phyloP scores from a whole-genome alignment of 345 rosid genomes.

The Citrus sinensis region DNA sequence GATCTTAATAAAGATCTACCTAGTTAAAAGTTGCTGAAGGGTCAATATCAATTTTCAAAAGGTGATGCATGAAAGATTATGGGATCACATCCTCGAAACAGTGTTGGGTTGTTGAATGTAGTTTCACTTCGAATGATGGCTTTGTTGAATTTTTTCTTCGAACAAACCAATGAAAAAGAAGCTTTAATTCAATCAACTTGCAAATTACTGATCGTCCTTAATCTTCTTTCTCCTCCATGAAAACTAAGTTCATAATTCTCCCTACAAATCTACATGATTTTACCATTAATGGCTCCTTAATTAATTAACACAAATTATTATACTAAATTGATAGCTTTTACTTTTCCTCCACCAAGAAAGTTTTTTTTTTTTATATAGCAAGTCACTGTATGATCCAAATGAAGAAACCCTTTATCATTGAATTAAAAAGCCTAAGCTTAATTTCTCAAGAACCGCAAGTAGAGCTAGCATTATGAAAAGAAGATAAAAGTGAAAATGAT shows the following conservation, averaged over 20 bases:
- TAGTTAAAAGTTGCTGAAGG: background rate
- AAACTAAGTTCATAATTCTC: background rate
- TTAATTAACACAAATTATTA: background rate
- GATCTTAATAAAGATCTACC: background rate
- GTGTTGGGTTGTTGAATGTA: background rate
- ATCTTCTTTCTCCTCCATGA: background rate
- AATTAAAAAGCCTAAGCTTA: background rate
- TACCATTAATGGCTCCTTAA: background rate
- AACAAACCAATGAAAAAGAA: background rate
- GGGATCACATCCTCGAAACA: background rate
- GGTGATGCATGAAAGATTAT: background rate
- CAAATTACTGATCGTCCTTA: background rate
- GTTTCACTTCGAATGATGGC: background rate
- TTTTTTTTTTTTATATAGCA: no score
- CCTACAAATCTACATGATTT: background rate
- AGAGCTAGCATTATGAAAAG: background rate
- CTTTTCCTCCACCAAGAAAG: background rate
- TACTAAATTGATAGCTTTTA: background rate
- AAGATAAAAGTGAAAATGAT: background rate
- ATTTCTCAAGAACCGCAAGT: background rate
- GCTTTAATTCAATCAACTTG: slow-evolving; percentile 4
- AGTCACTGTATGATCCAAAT: background rate
- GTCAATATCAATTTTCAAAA: background rate
- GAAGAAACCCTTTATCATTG: background rate
- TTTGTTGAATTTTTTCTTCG: background rate